These are phyloP conservation scores for Fusarium newnesense DNA, from an alignment of 2,329 filamentous ascomycete genomes.

Conservation along the genomic window DNA sequence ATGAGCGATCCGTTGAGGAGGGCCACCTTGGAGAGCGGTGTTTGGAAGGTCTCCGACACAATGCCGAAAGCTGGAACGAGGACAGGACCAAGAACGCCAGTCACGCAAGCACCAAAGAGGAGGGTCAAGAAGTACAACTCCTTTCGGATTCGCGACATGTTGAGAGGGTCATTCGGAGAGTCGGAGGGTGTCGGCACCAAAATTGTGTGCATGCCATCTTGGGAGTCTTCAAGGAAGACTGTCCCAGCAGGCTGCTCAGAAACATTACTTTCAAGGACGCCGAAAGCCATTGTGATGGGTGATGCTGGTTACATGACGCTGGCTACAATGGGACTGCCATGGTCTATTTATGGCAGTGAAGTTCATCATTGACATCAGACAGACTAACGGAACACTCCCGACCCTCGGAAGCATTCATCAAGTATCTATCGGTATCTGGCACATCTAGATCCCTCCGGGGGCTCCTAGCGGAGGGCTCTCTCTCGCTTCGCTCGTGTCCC, in stretches of 20 bases:
- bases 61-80: constrained; percentile 5
- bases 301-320: too few relatives aligned
- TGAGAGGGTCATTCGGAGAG: not conserved
- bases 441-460: too few relatives aligned
- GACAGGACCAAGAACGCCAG: not conserved
- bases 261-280: not conserved
- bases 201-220: not conserved
- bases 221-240: not conserved
- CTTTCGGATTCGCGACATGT: not conserved
- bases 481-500: too few relatives aligned
- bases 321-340: not conserved
- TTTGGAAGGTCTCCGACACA: not conserved
- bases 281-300: not conserved
- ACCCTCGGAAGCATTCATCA: not conserved
- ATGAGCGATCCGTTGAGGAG: not conserved
- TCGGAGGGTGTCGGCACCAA: not conserved
- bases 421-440: not conserved
- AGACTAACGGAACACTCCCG: not conserved
- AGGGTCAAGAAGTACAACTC: constrained; percentile 1
- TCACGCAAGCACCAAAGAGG: constrained; percentile 1
- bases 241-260: not conserved
- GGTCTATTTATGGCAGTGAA: not conserved
- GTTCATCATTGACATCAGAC: not conserved
- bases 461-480: too few relatives aligned
- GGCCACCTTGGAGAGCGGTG: not conserved